Evolutionary conservation across 768 basidiomycete species (phyloP).

Genomic region (Coprinellus micaceus): DNA sequence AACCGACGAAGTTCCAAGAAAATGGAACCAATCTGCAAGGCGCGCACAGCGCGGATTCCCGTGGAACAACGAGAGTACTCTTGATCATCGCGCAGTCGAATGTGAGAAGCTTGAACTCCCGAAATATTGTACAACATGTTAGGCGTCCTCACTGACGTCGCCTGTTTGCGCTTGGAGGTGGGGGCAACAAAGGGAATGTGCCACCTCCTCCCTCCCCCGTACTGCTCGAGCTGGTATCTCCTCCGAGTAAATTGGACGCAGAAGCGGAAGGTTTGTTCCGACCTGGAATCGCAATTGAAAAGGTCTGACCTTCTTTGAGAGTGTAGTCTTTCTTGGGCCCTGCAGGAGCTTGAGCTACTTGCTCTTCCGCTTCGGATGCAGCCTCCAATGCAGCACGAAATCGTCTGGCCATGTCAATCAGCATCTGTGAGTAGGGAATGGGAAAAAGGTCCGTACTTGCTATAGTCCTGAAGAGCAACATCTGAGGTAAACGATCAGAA

Average conservation of each 20-base stretch:
- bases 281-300: slow-evolving; percentile 89
- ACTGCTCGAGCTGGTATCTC: slow-evolving; percentile 20
- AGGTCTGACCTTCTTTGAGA: slow-evolving; percentile 92
- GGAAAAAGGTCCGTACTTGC: slow-evolving; percentile 48
- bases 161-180: slow-evolving; percentile 69
- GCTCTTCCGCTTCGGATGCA: slow-evolving; percentile 33
- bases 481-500: slow-evolving; percentile 41
- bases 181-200: slow-evolving; percentile 70
- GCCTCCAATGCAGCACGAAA: slow-evolving; percentile 62
- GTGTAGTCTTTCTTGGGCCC: slow-evolving; percentile 93
- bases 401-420: slow-evolving; percentile 40
- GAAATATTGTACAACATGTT: not conserved
- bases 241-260: slow-evolving; percentile 37
- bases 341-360: slow-evolving; percentile 45
- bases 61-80: not conserved
- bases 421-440: slow-evolving; percentile 3
- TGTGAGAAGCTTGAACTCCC: not conserved
- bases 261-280: slow-evolving; percentile 42
- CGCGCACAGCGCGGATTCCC: not conserved
- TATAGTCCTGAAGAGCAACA: slow-evolving; percentile 82
- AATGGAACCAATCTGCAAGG: not conserved
- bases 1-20: not conserved
- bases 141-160: slow-evolving; percentile 29
- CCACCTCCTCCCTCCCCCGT: slow-evolving; percentile 28
- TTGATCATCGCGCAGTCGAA: not conserved